A percentile compares a stretch with the other conserved stretches of the same genome.
Conservation (phyloP, 345 rosid genomes). For the Linum lewisii region DNA sequence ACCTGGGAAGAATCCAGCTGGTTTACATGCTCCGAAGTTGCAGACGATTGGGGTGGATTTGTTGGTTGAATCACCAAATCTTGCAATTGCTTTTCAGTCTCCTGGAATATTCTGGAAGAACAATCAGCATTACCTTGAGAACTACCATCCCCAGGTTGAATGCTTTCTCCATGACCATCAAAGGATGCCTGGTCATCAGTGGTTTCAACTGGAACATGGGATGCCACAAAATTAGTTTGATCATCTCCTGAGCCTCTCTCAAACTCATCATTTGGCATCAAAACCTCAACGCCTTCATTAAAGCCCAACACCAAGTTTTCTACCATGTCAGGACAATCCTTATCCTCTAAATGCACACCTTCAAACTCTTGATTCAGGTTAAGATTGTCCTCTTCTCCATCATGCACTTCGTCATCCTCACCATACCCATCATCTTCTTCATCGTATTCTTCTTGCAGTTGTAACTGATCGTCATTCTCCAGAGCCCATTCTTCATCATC, state of each 20-base stretch:
- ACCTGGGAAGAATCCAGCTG: constrained; percentile 28
- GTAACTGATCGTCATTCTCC: constrained; percentile 52
- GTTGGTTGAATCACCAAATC: constrained; percentile 35
- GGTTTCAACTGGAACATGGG: constrained; percentile 29
- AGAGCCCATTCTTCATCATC: constrained; percentile 87
- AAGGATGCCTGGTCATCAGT: constrained; percentile 33
- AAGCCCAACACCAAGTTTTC: constrained; percentile 70
- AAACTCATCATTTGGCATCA: constrained; percentile 65
- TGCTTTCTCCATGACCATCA: constrained; percentile 35
- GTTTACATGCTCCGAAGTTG: constrained; percentile 26
- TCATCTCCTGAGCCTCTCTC: constrained; percentile 50
- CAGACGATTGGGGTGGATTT: constrained; percentile 25
- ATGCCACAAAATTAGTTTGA: constrained; percentile 29
- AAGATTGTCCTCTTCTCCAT: constrained; percentile 58
- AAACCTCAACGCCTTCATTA: constrained; percentile 83
- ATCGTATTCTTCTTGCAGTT: constrained; percentile 91
- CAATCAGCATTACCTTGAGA: constrained; percentile 27
- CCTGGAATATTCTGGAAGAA: constrained; percentile 39
- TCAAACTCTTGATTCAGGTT: constrained; percentile 45
- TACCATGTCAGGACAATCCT: constrained; percentile 34
- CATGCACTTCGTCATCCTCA: constrained; percentile 75
- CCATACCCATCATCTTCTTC: constrained; percentile 84
- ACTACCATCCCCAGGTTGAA: constrained; percentile 32
- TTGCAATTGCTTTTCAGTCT: constrained; percentile 46
- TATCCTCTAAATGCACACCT: constrained; percentile 50